Base-by-base conservation (phyloP, 2,329 filamentous ascomycete genomes). In the Sporothrix inflata region DNA sequence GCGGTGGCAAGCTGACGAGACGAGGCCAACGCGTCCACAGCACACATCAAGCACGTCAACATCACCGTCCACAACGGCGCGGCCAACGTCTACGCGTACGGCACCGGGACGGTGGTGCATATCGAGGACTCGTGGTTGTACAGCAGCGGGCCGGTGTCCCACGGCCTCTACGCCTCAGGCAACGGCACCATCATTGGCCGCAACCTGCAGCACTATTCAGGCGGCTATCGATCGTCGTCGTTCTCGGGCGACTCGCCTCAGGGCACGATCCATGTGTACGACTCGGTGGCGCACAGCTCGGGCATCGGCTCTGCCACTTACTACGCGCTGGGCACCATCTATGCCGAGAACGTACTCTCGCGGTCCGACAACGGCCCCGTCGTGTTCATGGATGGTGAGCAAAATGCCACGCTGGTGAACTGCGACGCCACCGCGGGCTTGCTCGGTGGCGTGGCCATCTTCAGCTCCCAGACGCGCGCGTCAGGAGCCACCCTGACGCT, bases 191-290 rank as follows among this genome's bases (percentile, higher is more conserved):
- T 73, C 19, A 57, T 71, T 14, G 72, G 7, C 12, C 30, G 42
- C 42, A 63, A 73, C 34, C 2, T 73, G 2, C 21, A 73, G 11
- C 72, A 73, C 65, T 73, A 61, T 42, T 73, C 72, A 6, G 72
- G 72, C 2, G 72, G 69, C 19, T 19, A 47, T 8, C 72, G 72
- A 1, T 69, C 72, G 1, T 73, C 72, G 24, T 71, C 72, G 9
- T 73, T 73, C 21, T 71, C 72, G 8, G 72, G 72, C 14, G 72
- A 73, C 63, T 69, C 72, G 8, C 72, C 72, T 2, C 27, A 53
- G 27, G 72, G 72, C 8, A 12, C 45, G 19, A 42, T 73, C 5
- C 40, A 40, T 3, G 69, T 73, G 42, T 73, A 73, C 34, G 55
- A 73, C 55, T 73, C 72, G 30, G 24, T 47, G 1, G 69, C 72